Conservation (phyloP, 2,329 filamentous ascomycete genomes). For the Aureobasidium pullulans region DNA sequence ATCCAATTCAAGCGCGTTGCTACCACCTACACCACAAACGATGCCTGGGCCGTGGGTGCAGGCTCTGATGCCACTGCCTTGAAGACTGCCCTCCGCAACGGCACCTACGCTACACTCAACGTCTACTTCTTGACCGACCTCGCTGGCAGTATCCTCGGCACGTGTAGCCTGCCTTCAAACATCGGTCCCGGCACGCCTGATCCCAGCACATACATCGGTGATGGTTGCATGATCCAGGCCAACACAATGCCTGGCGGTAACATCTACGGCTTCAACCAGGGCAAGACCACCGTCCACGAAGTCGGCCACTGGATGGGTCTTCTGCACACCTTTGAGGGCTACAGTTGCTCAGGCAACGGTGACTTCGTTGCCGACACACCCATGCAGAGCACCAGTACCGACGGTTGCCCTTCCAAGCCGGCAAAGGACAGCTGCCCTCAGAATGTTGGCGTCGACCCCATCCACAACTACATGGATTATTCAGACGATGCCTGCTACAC, state of each 20-base stretch:
- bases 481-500: conserved; percentile 49
- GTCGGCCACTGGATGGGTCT: conserved; percentile 43
- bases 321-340: conserved; percentile 41
- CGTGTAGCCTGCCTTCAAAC: conserved; percentile 43
- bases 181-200: conserved; percentile 33
- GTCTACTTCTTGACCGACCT: conserved; percentile 54
- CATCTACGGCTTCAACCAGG: conserved; percentile 42
- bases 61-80: conserved; percentile 42
- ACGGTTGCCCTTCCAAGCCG: conserved; percentile 44
- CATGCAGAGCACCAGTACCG: conserved; percentile 38
- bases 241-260: conserved; percentile 48
- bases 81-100: conserved; percentile 47
- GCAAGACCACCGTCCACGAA: conserved; percentile 42
- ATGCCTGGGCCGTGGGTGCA: conserved; percentile 45
- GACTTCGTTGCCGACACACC: conserved; percentile 41
- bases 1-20: conserved; percentile 45
- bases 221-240: conserved; percentile 53
- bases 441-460: conserved; percentile 41
- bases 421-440: conserved; percentile 45
- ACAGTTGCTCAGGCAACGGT: conserved; percentile 36
- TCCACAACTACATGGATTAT: conserved; percentile 57
- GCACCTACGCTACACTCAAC: conserved; percentile 49
- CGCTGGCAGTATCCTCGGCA: conserved; percentile 41
- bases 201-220: conserved; percentile 38
- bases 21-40: conserved; percentile 45